Evolutionary conservation across 2,329 filamentous ascomycete species (phyloP).

Genomic region (Sporothrix euskadiensis): DNA sequence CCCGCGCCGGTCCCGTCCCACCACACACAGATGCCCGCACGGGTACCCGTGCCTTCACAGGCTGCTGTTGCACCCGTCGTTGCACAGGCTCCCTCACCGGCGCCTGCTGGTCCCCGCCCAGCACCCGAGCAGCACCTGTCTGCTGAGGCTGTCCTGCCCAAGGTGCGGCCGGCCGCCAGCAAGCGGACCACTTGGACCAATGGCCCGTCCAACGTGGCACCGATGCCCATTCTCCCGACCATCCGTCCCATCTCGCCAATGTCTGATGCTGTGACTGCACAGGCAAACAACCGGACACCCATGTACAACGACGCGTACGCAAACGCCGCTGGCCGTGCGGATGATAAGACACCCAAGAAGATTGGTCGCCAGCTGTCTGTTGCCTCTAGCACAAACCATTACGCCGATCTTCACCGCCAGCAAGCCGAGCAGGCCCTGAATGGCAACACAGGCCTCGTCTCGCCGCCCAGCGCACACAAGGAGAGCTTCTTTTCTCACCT

Average conservation of each 20-base stretch:
- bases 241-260: slow-evolving; percentile 94
- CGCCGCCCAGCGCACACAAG: slow-evolving; percentile 76
- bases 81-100: neutral
- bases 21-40: slow-evolving; percentile 22
- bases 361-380: slow-evolving; percentile 92
- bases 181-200: slow-evolving; percentile 96
- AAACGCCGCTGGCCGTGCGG: slow-evolving; percentile 47
- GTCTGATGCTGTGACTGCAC: slow-evolving; percentile 88
- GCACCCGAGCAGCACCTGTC: slow-evolving; percentile 33
- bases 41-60: slow-evolving; percentile 21
- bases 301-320: slow-evolving; percentile 54
- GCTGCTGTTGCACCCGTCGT: neutral
- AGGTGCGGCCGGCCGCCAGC: slow-evolving; percentile 55
- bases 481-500: slow-evolving; percentile 99
- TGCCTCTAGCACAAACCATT: slow-evolving; percentile 89
- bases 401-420: slow-evolving; percentile 83
- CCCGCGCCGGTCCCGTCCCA: slow-evolving; percentile 22
- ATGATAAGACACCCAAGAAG: slow-evolving; percentile 78
- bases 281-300: slow-evolving; percentile 68
- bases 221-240: slow-evolving; percentile 93
- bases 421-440: slow-evolving; percentile 90
- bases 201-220: slow-evolving; percentile 74
- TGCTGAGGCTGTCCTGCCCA: slow-evolving; percentile 47
- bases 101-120: slow-evolving; percentile 34
- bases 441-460: slow-evolving; percentile 72